These are phyloP conservation scores for Penicillium sp. DNA, from an alignment of 2,329 filamentous ascomycete species.

Conservation along the genomic window DNA sequence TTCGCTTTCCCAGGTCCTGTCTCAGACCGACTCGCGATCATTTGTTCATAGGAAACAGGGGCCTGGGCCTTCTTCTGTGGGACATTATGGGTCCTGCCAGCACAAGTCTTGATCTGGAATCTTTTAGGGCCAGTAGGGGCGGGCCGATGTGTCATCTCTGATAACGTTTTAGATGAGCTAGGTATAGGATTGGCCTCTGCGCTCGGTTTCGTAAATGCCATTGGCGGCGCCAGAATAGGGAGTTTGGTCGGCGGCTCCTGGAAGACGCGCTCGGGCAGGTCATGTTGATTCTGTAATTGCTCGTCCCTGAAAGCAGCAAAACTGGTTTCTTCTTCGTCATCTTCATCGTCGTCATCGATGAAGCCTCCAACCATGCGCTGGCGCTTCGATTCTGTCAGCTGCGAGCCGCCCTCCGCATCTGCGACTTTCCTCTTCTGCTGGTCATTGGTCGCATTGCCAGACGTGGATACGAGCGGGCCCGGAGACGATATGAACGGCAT, in stretches of 20 bases:
- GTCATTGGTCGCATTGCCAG: constrained; percentile 36
- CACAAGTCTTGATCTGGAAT: constrained; percentile 47
- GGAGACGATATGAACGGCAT: constrained; percentile 48
- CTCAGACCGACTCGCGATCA: constrained; percentile 55
- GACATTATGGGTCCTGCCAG: constrained; percentile 50
- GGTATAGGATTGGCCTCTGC: constrained; percentile 1
- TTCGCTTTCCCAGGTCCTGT: constrained; percentile 54
- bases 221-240: constrained; percentile 15
- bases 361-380: constrained; percentile 45
- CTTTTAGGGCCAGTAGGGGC: constrained; percentile 17
- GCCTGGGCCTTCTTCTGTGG: constrained; percentile 37
- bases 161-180: constrained; percentile 1
- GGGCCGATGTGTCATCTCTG: constrained; percentile 12
- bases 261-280: constrained; percentile 28
- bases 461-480: constrained; percentile 36
- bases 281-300: constrained; percentile 32
- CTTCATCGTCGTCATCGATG: constrained; percentile 43
- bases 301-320: constrained; percentile 30
- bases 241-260: constrained; percentile 15
- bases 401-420: constrained; percentile 25
- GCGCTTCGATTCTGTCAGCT: constrained; percentile 38
- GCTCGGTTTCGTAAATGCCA: not conserved
- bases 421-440: constrained; percentile 44
- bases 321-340: constrained; percentile 32
- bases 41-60: constrained; percentile 51